Evolutionary conservation across 345 rosid species (phyloP).

Genomic region (Eucalyptus polyanthemos): DNA sequence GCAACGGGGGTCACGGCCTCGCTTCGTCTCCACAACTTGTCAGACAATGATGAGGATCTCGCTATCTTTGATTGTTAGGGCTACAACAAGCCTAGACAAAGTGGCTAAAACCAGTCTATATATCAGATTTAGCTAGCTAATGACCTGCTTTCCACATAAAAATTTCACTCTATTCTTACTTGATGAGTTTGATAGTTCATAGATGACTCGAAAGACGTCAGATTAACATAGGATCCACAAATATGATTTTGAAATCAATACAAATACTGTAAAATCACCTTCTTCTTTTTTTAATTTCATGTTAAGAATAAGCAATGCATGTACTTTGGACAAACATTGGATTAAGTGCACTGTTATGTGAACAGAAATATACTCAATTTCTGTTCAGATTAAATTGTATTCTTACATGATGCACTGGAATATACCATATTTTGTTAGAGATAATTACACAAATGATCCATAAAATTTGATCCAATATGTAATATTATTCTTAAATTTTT

Average conservation of each 20-base stretch:
- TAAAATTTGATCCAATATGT: no score
- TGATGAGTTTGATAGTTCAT: not conserved
- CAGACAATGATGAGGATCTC: not conserved
- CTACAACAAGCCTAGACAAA: not conserved
- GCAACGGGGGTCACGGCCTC: not conserved
- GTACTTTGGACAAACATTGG: no score
- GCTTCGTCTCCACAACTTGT: not conserved
- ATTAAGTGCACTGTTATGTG: no score
- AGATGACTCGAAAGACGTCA: not conserved
- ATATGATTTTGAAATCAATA: not conserved
- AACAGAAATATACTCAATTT: no score
- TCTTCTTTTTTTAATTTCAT: no score
- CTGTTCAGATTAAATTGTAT: no score
- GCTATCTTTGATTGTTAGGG: not conserved
- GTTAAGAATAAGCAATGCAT: no score
- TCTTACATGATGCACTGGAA: no score
- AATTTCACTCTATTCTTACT: not conserved
- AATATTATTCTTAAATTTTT: no score
- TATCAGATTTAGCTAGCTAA: not conserved
- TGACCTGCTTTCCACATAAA: not conserved
- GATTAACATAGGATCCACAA: not conserved
- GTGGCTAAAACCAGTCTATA: not conserved
- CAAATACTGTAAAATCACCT: not conserved
- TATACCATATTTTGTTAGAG: no score
- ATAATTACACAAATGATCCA: no score